Conservation (phyloP, 805 yeast genomes). For the Brettanomyces anomalus region DNA sequence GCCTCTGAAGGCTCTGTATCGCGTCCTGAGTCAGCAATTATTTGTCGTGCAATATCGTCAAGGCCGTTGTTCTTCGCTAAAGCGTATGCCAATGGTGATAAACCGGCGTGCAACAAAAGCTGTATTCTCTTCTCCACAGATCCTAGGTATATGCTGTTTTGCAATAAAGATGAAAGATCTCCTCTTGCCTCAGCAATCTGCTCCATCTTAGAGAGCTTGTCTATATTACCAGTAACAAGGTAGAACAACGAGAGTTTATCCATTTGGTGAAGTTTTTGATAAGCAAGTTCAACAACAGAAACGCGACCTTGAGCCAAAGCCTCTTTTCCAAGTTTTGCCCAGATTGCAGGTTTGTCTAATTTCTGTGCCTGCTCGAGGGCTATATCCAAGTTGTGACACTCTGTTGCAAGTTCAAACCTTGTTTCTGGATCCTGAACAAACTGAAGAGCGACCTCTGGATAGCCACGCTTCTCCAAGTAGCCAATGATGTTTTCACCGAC, state of each 20-base stretch:
- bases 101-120: slow-evolving; percentile 68
- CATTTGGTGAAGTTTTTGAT: slow-evolving; percentile 77
- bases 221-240: slow-evolving; percentile 70
- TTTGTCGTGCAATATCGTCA: slow-evolving; percentile 61
- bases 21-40: slow-evolving; percentile 40
- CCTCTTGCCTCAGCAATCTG: slow-evolving; percentile 83
- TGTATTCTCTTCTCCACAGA: slow-evolving; percentile 68
- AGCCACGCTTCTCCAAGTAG: slow-evolving; percentile 88
- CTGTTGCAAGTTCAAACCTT: slow-evolving; percentile 89
- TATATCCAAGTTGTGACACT: slow-evolving; percentile 78
- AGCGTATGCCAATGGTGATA: slow-evolving; percentile 85
- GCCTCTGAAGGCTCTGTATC: not conserved
- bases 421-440: slow-evolving; percentile 96
- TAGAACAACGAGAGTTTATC: slow-evolving; percentile 89
- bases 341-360: slow-evolving; percentile 42
- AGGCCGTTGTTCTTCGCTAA: slow-evolving; percentile 84
- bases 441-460: slow-evolving; percentile 94
- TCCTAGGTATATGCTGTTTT: slow-evolving; percentile 71
- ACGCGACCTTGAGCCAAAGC: slow-evolving; percentile 88
- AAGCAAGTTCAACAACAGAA: slow-evolving; percentile 74
- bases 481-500: slow-evolving; percentile 98
- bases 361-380: slow-evolving; percentile 86
- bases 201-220: slow-evolving; percentile 76
- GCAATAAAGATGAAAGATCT: slow-evolving; percentile 70
- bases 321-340: slow-evolving; percentile 79